phyloP scores from a whole-genome alignment of 306 rosid species.

The Arachis stenosperma region DNA sequence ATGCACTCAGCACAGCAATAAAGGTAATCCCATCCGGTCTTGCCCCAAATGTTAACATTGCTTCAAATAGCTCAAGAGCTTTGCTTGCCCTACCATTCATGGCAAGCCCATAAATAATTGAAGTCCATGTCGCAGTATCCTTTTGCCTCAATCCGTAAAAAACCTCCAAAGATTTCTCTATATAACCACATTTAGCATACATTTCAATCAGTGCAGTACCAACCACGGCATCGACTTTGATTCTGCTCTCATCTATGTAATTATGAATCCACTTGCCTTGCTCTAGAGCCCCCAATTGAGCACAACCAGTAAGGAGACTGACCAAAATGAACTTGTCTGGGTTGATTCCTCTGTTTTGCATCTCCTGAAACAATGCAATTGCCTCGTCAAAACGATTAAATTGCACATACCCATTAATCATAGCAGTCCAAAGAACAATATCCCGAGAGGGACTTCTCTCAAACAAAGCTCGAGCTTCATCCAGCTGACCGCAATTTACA shows the following conservation, averaged over 20 bases:
- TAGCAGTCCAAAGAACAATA: slow-evolving; percentile 76
- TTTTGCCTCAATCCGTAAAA: slow-evolving; percentile 56
- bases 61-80: slow-evolving; percentile 66
- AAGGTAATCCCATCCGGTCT: slow-evolving; percentile 73
- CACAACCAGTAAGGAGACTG: slow-evolving; percentile 74
- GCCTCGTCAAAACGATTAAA: slow-evolving; percentile 65
- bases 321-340: slow-evolving; percentile 67
- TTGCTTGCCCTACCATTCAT: slow-evolving; percentile 66
- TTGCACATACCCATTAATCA: slow-evolving; percentile 82
- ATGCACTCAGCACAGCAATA: slow-evolving; percentile 63
- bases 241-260: slow-evolving; percentile 49
- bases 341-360: slow-evolving; percentile 57
- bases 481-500: slow-evolving; percentile 61
- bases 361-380: slow-evolving; percentile 56
- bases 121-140: slow-evolving; percentile 73
- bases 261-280: slow-evolving; percentile 74
- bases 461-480: slow-evolving; percentile 67
- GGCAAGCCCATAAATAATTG: slow-evolving; percentile 74
- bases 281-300: slow-evolving; percentile 69
- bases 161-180: slow-evolving; percentile 63
- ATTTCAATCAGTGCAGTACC: slow-evolving; percentile 77
- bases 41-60: slow-evolving; percentile 57
- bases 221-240: slow-evolving; percentile 62
- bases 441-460: slow-evolving; percentile 66
- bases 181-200: slow-evolving; percentile 74